Evolutionary conservation across 176 grass and related monocot genomes (phyloP).

Genomic region (Neostapfia colusana): DNA sequence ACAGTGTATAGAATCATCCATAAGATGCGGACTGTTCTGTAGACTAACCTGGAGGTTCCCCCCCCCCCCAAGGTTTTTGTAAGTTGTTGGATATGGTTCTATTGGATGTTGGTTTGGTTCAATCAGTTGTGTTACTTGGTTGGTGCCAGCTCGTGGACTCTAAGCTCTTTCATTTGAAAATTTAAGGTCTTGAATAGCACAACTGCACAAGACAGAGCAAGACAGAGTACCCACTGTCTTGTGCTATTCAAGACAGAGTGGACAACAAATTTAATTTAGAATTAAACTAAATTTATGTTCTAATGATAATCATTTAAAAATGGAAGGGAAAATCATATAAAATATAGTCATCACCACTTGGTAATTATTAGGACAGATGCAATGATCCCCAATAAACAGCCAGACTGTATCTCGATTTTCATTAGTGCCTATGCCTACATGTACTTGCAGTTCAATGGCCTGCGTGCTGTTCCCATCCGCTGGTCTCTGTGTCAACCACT

Average conservation of each 20-base stretch:
- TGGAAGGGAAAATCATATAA: neutral
- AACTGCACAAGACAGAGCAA: too few relatives aligned
- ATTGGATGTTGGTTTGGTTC: neutral
- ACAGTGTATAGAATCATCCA: slow-evolving; percentile 50
- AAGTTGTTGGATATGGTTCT: slow-evolving; percentile 24
- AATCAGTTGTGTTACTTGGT: neutral
- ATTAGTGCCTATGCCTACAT: neutral
- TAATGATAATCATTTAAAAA: too few relatives aligned
- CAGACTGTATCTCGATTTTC: neutral
- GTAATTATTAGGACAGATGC: neutral
- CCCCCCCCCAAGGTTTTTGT: neutral
- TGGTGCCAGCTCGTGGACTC: too few relatives aligned
- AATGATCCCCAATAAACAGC: neutral
- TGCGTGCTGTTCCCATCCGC: slow-evolving; percentile 6
- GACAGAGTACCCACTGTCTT: too few relatives aligned
- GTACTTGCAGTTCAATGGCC: slow-evolving; percentile 16
- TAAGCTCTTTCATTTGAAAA: too few relatives aligned
- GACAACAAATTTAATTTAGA: neutral
- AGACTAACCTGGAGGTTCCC: slow-evolving; percentile 28
- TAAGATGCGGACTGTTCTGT: slow-evolving; percentile 36
- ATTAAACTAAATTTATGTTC: too few relatives aligned
- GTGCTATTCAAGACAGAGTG: too few relatives aligned
- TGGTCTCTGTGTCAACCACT: slow-evolving; percentile 21
- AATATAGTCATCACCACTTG: neutral
- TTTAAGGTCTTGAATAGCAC: neutral